Evolutionary conservation across 768 basidiomycete species (phyloP), one percentile per base, ranked within the genome.

Genomic region (Clitopilus hobsonii): DNA sequence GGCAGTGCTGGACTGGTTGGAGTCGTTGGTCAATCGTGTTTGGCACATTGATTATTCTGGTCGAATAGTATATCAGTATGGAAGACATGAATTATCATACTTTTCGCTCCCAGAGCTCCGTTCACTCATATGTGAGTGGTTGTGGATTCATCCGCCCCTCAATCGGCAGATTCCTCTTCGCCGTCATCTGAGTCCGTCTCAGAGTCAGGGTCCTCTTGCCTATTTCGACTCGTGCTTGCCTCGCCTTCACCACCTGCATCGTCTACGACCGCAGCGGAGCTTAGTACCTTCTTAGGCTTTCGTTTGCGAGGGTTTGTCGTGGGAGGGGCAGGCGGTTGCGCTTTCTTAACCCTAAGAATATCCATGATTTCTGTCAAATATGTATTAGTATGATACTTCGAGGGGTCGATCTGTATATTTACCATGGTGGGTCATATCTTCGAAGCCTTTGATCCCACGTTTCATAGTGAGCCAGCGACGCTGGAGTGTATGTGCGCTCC

Each of bases 401-500:
- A 38, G 49, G 47, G n/a, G 23, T 24, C 38, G n/a, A 26, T 45
- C 14, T 41, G 38, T 38, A 53, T 54, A 4, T 2, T 22, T 52
- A 88, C 90, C 90, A 71, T 82, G 78, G 65, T 89, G 87, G 1
- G 86, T 79, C 89, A 92, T 91, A 48, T 88, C 81, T 66, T 91
- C 89, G 60, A 81, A 79, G 18, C 87, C 89, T 65, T 87, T 88
- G 56, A 92, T 79, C 52, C 86, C 72, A 54, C 79, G 76, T 63
- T 92, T 92, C 84, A 92, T 82, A 0, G 86, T 86, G 48, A 84
- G 65, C 90, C 90, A 93, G 49, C 89, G 84, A 32, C 89, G 79
- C 60, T 91, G 90, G 29, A 93, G 72, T 13, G 80, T 75, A 63
- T 93, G 91, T 0, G 88, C 82, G 66, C 90, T 92, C 88, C 88